Conservation (phyloP, 352 stramenopile species). For the Globisporangium barbulae region DNA sequence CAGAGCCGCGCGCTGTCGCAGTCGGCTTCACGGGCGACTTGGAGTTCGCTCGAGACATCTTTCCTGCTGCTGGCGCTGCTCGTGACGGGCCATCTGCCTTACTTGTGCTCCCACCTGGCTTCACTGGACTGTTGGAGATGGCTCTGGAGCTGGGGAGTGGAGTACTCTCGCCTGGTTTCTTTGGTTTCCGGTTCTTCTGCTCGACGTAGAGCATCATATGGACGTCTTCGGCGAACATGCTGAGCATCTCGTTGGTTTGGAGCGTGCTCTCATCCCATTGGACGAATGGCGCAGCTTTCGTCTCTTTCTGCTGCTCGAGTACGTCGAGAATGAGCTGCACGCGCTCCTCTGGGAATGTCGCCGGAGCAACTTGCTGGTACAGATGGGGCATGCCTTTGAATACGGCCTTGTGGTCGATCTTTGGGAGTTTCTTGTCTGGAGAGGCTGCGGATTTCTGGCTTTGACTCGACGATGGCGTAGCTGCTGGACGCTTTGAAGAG, state of each 20-base stretch:
- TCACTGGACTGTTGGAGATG: constrained; percentile 6
- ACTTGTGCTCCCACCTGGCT: constrained; percentile 11
- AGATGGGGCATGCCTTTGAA: constrained; percentile 40
- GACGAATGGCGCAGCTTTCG: constrained; percentile 30
- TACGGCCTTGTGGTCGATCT: constrained; percentile 21
- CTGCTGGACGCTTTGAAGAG: constrained; percentile 10
- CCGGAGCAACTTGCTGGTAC: constrained; percentile 31
- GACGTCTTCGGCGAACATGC: constrained; percentile 65
- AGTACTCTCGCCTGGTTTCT: constrained; percentile 27
- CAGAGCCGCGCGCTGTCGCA: constrained; percentile 12
- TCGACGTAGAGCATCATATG: constrained; percentile 48
- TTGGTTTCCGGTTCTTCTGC: constrained; percentile 58
- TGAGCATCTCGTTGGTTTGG: constrained; percentile 48
- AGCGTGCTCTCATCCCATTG: constrained; percentile 51
- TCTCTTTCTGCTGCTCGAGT: constrained; percentile 34
- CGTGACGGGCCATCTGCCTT: constrained; percentile 4
- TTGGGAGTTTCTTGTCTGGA: constrained; percentile 7
- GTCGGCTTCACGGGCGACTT: constrained; percentile 12
- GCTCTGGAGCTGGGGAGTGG: background rate
- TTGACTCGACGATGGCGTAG: background rate
- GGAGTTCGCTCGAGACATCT: background rate
- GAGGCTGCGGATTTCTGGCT: background rate
- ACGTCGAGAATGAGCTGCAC: constrained; percentile 38
- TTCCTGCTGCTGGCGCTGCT: constrained; percentile 1
- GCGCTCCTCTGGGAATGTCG: constrained; percentile 41